A percentile compares a stretch with the other conserved stretches of the same genome.
Evolutionary conservation across 495 filamentous ascomycete genomes (phyloP).

Genomic region (Achaetomiella virescens): DNA sequence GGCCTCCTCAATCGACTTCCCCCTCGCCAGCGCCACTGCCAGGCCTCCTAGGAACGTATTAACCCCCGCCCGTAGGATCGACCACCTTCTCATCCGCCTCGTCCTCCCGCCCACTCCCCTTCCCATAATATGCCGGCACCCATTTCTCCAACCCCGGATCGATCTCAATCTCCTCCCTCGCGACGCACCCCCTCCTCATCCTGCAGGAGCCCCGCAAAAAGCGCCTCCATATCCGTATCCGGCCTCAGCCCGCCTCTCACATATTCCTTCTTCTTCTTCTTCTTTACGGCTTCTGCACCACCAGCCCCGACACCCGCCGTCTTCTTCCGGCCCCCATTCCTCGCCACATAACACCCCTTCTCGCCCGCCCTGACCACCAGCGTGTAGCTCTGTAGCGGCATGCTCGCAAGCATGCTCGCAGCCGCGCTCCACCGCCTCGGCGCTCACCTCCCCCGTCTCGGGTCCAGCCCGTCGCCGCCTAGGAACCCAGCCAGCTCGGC

Average conservation of each 20-base stretch:
- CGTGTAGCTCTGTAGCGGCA: conserved; percentile 49
- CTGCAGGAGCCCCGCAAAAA: conserved; percentile 46
- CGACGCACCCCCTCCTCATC: conserved; percentile 47
- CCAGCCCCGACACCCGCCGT: conserved; percentile 18
- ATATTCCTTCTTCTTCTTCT: conserved; percentile 36
- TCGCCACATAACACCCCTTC: conserved; percentile 47
- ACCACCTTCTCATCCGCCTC: conserved; percentile 59
- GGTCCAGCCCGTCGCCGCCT: conserved; percentile 45
- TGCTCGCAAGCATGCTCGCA: conserved; percentile 48
- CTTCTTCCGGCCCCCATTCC: conserved; percentile 46
- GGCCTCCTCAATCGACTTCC: conserved; percentile 57
- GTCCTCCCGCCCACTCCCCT: conserved; percentile 11
- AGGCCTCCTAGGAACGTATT: conserved; percentile 87
- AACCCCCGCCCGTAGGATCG: conserved; percentile 95
- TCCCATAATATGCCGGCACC: conserved; percentile 52
- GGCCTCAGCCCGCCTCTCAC: conserved; percentile 39
- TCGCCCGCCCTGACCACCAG: conserved; percentile 49
- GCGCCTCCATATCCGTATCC: conserved; percentile 48
- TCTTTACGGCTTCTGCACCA: conserved; percentile 1
- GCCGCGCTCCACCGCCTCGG: conserved; percentile 42
- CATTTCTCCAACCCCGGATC: conserved; percentile 51
- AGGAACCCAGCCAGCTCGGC: conserved; percentile 78
- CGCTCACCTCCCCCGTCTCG: conserved; percentile 48
- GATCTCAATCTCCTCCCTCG: conserved; percentile 52
- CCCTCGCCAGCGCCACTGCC: conserved; percentile 65